phyloP scores from a whole-genome alignment of 768 basidiomycete species.

The Dictyophora rubrovolvata region DNA sequence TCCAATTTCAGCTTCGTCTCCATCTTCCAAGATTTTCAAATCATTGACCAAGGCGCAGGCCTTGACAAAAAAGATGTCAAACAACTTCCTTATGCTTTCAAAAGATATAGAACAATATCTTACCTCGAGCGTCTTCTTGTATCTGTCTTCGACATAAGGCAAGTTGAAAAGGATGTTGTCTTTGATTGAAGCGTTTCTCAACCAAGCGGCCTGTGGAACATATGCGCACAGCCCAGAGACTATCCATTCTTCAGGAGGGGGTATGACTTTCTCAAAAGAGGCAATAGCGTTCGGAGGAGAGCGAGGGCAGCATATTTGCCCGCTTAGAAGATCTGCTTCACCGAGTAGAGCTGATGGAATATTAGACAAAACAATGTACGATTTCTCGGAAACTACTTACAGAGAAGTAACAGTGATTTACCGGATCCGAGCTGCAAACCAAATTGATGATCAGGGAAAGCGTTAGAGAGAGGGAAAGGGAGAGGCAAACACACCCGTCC shows the following conservation, averaged over 20 bases:
- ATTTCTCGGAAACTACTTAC: slow-evolving; percentile 21
- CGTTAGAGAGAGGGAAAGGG: neutral
- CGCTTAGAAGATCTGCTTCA: slow-evolving; percentile 76
- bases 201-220: slow-evolving; percentile 45
- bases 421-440: slow-evolving; percentile 69
- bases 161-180: slow-evolving; percentile 75
- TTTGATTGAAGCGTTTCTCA: slow-evolving; percentile 33
- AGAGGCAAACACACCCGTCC: slow-evolving; percentile 37
- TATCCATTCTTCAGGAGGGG: slow-evolving; percentile 59
- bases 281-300: slow-evolving; percentile 76
- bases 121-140: slow-evolving; percentile 67
- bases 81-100: slow-evolving; percentile 21
- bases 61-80: slow-evolving; percentile 16
- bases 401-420: slow-evolving; percentile 74
- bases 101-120: slow-evolving; percentile 16
- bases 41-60: slow-evolving; percentile 60
- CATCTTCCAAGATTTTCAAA: slow-evolving; percentile 75
- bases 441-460: neutral
- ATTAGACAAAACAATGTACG: slow-evolving; percentile 8
- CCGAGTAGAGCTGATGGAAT: slow-evolving; percentile 57
- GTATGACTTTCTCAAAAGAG: slow-evolving; percentile 33
- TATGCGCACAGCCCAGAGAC: slow-evolving; percentile 74
- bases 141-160: slow-evolving; percentile 64
- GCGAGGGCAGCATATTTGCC: slow-evolving; percentile 73
- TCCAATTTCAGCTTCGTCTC: slow-evolving; percentile 80